phyloP scores from a whole-genome alignment of 2,329 filamentous ascomycete genomes.

The Aspergillus sp. region DNA sequence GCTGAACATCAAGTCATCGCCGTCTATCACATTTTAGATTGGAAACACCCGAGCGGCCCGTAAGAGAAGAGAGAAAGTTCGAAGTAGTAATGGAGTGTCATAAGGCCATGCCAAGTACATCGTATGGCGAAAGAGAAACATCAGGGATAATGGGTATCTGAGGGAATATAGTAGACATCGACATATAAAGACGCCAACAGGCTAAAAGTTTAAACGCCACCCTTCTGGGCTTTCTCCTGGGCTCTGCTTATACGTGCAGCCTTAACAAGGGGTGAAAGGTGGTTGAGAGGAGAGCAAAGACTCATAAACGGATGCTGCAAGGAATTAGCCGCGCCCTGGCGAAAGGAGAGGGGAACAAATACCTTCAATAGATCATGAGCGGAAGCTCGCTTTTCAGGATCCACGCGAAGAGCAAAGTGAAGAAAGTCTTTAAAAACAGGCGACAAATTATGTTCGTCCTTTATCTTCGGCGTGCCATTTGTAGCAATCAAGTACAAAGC shows the following conservation, averaged over 20 bases:
- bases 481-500: conserved; percentile 96
- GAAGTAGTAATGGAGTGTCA: conserved; percentile 13
- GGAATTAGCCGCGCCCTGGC: conserved; percentile 16
- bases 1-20: conserved; percentile 23
- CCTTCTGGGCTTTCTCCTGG: conserved; percentile 78
- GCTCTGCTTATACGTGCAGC: conserved; percentile 82
- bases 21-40: conserved; percentile 24
- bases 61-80: conserved; percentile 9
- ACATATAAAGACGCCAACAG: conserved; percentile 25
- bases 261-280: conserved; percentile 81
- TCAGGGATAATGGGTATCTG: conserved; percentile 28
- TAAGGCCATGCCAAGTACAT: conserved; percentile 20
- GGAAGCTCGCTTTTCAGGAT: conserved; percentile 93
- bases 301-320: conserved; percentile 77
- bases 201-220: conserved; percentile 29
- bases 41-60: conserved; percentile 8
- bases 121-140: conserved; percentile 21
- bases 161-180: conserved; percentile 31
- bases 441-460: conserved; percentile 82
- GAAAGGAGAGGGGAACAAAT: conserved; percentile 42
- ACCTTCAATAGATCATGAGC: conserved; percentile 92
- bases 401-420: conserved; percentile 89
- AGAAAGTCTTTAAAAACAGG: conserved; percentile 87
- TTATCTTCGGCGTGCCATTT: conserved; percentile 91
- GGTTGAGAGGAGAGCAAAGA: conserved; percentile 69